These are phyloP conservation scores for Penicillium verhagenii DNA, from an alignment of 495 filamentous ascomycete species.

Conservation along the genomic window DNA sequence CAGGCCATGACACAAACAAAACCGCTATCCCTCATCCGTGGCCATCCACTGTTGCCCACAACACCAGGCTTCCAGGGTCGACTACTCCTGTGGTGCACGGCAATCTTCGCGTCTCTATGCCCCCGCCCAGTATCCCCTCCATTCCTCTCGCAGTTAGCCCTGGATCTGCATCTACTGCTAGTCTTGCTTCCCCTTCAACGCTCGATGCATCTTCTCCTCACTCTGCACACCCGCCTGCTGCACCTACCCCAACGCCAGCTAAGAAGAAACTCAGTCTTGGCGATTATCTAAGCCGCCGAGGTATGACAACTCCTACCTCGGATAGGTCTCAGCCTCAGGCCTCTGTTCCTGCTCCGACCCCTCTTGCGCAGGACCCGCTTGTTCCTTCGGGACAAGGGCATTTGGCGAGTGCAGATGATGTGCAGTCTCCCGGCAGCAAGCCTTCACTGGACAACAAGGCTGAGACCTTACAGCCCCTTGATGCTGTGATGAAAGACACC, in stretches of 20 bases:
- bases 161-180: constrained; percentile 28
- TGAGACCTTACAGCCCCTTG: constrained; percentile 19
- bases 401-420: constrained; percentile 9
- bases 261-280: constrained; percentile 69
- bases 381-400: constrained; percentile 16
- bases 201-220: constrained; percentile 28
- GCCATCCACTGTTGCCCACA: constrained; percentile 43
- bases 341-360: constrained; percentile 20
- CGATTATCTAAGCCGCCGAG: constrained; percentile 58
- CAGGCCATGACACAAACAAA: constrained; percentile 24
- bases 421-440: constrained; percentile 18
- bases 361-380: constrained; percentile 27
- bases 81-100: constrained; percentile 21
- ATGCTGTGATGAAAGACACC: constrained; percentile 37
- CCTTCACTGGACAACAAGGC: constrained; percentile 16
- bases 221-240: constrained; percentile 23
- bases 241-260: constrained; percentile 54
- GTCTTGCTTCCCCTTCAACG: constrained; percentile 34
- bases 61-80: constrained; percentile 28
- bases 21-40: constrained; percentile 34
- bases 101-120: constrained; percentile 42
- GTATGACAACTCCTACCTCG: constrained; percentile 41
- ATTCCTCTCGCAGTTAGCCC: constrained; percentile 32
- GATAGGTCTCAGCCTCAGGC: constrained; percentile 39
- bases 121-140: constrained; percentile 25